phyloP scores from a whole-genome alignment of 768 basidiomycete species.

The Fibroporia radiculosa region DNA sequence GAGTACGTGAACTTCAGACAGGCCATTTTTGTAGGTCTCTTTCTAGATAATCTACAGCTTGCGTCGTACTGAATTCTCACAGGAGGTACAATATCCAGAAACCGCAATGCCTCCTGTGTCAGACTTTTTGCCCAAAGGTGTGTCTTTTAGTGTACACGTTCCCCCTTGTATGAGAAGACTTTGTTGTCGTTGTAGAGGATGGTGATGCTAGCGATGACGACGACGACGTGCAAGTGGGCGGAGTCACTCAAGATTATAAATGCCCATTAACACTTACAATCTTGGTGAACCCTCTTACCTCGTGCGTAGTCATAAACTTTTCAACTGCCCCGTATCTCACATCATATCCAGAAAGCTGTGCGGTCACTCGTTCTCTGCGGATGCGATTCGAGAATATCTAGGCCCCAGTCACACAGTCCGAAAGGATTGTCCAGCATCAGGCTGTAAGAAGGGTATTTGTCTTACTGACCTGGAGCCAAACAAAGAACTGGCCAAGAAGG shows the following conservation, averaged over 20 bases:
- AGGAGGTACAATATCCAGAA: constrained; percentile 66
- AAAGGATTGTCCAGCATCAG: constrained; percentile 61
- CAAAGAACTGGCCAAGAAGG: constrained; percentile 52
- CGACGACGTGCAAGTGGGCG: constrained; percentile 85
- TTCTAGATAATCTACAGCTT: not conserved
- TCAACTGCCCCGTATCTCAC: not conserved
- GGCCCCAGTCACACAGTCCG: constrained; percentile 19
- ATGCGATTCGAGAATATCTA: constrained; percentile 63
- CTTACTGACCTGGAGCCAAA: constrained; percentile 44
- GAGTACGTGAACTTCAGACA: constrained; percentile 58
- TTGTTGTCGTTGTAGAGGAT: constrained; percentile 41
- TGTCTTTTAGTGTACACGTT: not conserved
- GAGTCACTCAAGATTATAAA: constrained; percentile 72
- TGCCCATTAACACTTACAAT: constrained; percentile 72
- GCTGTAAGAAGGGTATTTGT: constrained; percentile 56
- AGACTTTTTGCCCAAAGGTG: not conserved
- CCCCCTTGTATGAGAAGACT: not conserved
- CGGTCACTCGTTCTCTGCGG: constrained; percentile 75
- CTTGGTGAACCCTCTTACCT: constrained; percentile 70
- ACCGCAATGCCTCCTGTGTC: constrained; percentile 52
- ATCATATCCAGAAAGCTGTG: constrained; percentile 47
- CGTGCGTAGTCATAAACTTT: constrained; percentile 43
- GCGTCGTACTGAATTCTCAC: not conserved
- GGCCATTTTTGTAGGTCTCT: constrained; percentile 51
- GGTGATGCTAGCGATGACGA: constrained; percentile 80